A percentile compares a stretch with the other conserved stretches of the same genome.
Evolutionary conservation across 805 yeast species (phyloP).

Genomic region (Candida manassasensis): DNA sequence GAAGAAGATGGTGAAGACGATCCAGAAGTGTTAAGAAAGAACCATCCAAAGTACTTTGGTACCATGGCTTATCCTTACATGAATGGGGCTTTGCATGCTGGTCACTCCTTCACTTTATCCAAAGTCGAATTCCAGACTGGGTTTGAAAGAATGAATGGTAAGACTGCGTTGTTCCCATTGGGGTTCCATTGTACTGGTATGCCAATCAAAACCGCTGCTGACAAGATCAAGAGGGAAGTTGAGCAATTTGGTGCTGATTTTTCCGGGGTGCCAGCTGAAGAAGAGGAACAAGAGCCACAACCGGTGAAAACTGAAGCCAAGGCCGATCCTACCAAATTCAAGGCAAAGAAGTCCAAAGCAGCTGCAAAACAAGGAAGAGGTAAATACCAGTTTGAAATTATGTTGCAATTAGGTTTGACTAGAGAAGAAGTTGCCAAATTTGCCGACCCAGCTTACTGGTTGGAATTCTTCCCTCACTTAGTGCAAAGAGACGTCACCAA

Average conservation of each 20-base stretch:
- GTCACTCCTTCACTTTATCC: slow-evolving; percentile 92
- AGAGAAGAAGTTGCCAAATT: slow-evolving; percentile 79
- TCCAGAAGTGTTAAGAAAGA: slow-evolving; percentile 66
- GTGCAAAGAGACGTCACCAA: slow-evolving; percentile 73
- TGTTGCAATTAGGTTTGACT: slow-evolving; percentile 89
- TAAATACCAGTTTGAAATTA: slow-evolving; percentile 92
- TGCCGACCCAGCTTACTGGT: slow-evolving; percentile 92
- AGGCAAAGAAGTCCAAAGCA: slow-evolving; percentile 90
- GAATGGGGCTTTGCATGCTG: slow-evolving; percentile 98
- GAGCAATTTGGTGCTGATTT: slow-evolving; percentile 87
- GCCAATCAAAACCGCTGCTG: slow-evolving; percentile 96
- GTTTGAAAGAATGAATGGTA: slow-evolving; percentile 92
- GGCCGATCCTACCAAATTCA: slow-evolving; percentile 79
- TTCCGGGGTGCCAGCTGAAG: slow-evolving; percentile 59
- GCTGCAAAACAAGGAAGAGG: slow-evolving; percentile 91
- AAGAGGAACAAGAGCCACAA: slow-evolving; percentile 37
- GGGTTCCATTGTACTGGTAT: slow-evolving; percentile 99
- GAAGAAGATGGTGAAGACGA: slow-evolving; percentile 49
- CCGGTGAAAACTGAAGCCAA: slow-evolving; percentile 24
- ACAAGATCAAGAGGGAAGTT: slow-evolving; percentile 86
- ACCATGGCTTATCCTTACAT: slow-evolving; percentile 98
- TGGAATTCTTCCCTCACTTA: slow-evolving; percentile 84
- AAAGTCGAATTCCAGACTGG: slow-evolving; percentile 91
- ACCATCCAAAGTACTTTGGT: slow-evolving; percentile 81
- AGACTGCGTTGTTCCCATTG: slow-evolving; percentile 86